These are phyloP conservation scores for Leccinum ochraceum DNA, from an alignment of 768 basidiomycete species.

Conservation along the genomic window DNA sequence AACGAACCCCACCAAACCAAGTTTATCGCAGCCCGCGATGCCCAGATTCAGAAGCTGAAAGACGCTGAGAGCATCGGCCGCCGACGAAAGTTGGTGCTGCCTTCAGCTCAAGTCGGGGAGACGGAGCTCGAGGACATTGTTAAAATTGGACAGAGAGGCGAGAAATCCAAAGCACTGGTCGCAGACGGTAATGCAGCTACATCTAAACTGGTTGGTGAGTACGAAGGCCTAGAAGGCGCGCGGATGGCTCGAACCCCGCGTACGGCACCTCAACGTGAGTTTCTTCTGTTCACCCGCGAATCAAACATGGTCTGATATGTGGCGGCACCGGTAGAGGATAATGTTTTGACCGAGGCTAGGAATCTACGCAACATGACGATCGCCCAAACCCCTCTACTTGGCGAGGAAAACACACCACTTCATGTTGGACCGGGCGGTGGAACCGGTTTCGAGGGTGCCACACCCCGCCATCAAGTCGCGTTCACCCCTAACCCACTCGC, in stretches of 20 bases:
- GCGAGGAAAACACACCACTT: constrained; percentile 96
- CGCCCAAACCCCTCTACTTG: constrained; percentile 90
- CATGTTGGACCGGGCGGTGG: constrained; percentile 73
- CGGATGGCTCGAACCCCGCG: constrained; percentile 92
- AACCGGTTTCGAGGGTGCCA: constrained; percentile 93
- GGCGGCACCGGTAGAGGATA: constrained; percentile 69
- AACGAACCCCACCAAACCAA: constrained; percentile 81
- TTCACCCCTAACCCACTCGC: constrained; percentile 97
- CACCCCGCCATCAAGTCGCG: constrained; percentile 85
- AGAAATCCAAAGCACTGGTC: constrained; percentile 85
- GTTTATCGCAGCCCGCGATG: constrained; percentile 95
- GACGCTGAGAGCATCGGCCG: constrained; percentile 96
- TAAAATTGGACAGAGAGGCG: constrained; percentile 93
- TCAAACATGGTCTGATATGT: constrained; percentile 12
- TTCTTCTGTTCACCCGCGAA: constrained; percentile 18
- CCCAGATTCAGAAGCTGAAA: constrained; percentile 96
- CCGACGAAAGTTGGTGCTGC: constrained; percentile 80
- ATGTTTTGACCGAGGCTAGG: constrained; percentile 90
- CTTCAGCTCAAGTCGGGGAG: constrained; percentile 92
- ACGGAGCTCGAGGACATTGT: constrained; percentile 95
- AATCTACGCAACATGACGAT: constrained; percentile 94
- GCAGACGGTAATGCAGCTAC: constrained; percentile 82
- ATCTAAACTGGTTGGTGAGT: constrained; percentile 86
- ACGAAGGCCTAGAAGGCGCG: constrained; percentile 86
- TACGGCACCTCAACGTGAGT: constrained; percentile 89